Base-by-base conservation (phyloP, 139 green algal species). In the Closterium sp. region DNA sequence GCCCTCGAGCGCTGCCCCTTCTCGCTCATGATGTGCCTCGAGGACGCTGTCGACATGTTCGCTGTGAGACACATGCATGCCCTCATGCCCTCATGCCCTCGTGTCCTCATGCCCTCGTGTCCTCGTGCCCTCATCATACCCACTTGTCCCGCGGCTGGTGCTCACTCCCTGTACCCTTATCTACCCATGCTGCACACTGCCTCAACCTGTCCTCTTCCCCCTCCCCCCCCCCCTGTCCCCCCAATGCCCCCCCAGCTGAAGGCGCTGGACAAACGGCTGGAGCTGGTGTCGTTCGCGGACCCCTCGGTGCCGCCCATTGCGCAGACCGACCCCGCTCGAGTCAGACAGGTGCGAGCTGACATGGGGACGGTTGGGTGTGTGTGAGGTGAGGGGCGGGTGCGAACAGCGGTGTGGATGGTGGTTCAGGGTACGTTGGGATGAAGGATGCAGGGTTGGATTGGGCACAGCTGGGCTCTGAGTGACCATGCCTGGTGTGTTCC, bases 221-320 rank as follows among this genome's bases (percentile, higher is more conserved):
- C 6, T 55, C 38, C 55, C 12, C 55, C 55, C 25, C 55, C 16
- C 38, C 38, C 21, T 76, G 38, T 1, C 38, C 3, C 38, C 38
- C 19, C 38, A 66, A 66, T 23, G 4, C 4, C 38, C 4, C 38
- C 2, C 38, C 38, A 90, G 87, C n/a, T 90, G 87, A 90, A 85
- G 87, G 88, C 88, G 25, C 30, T n/a, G 30, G 88, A 91, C 32
- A 91, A 91, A 55, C 55, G 88, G 21, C 76, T 91, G 88, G 64
- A 91, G 34, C 55, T 91, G 31, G 88, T 87, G 23, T 43, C 33
- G 25, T 87, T 38, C 33, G 66, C 21, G 9, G 88, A 87, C 34
- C 64, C 88, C 19, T 88, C 88, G 32, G 66, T 91, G 33, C 88
- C 88, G 6, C 31, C 33, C 31, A 32, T 87, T 21, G 88, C 28